A percentile compares a stretch with the other conserved stretches of the same genome.
Evolutionary conservation across 2,329 filamentous ascomycete species (phyloP).

Genomic region (Incumbomyces lentus): DNA sequence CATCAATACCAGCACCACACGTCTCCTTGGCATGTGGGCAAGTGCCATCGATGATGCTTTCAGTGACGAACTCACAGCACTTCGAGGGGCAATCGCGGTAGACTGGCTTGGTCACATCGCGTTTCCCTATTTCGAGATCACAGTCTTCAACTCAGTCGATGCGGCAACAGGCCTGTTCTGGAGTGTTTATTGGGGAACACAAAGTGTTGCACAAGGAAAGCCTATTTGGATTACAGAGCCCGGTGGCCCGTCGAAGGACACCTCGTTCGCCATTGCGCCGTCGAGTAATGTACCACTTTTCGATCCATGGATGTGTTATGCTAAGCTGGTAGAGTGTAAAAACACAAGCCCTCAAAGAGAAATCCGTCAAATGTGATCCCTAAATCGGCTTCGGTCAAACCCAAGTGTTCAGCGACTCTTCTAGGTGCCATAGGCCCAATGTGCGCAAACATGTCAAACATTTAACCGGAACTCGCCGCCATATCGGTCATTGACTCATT

Average conservation of each 20-base stretch:
- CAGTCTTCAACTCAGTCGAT: conserved; percentile 34
- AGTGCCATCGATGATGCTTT: conserved; percentile 47
- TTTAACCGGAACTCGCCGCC: no score
- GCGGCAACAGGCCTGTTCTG: conserved; percentile 46
- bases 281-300: background rate
- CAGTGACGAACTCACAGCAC: conserved; percentile 58
- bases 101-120: conserved; percentile 80
- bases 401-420: no score
- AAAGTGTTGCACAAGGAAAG: conserved; percentile 39
- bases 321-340: background rate
- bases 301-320: background rate
- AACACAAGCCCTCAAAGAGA: no score
- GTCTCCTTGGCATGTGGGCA: conserved; percentile 70
- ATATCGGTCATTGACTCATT: no score
- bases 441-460: no score
- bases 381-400: no score
- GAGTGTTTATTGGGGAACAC: conserved; percentile 25
- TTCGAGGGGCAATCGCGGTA: conserved; percentile 55
- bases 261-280: conserved; percentile 25
- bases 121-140: conserved; percentile 63
- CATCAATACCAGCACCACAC: conserved; percentile 60
- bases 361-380: no score
- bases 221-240: conserved; percentile 55
- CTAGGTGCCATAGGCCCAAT: no score
- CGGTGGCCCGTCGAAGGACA: conserved; percentile 44